Evolutionary conservation across 2,329 filamentous ascomycete species (phyloP).

Genomic region (Phaeosphaeria sp.): DNA sequence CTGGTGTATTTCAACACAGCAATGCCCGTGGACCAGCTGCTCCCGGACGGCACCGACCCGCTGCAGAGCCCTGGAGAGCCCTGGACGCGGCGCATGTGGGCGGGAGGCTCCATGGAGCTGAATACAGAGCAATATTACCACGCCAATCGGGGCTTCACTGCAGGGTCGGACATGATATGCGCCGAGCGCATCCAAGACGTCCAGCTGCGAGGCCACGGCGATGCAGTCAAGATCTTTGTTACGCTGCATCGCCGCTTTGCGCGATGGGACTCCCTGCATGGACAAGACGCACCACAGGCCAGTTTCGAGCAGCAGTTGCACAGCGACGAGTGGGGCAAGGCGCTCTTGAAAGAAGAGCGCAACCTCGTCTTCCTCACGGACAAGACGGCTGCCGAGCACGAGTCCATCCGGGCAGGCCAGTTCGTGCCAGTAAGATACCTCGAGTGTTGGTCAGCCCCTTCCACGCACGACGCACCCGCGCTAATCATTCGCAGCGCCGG

Average conservation of each 20-base stretch:
- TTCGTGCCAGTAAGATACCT: slow-evolving; percentile 46
- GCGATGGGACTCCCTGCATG: background rate
- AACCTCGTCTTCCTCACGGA: slow-evolving; percentile 69
- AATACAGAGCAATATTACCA: slow-evolving; percentile 15
- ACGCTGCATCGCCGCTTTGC: slow-evolving; percentile 62
- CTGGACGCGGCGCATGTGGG: slow-evolving; percentile 85
- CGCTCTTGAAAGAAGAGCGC: slow-evolving; percentile 63
- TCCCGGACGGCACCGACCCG: slow-evolving; percentile 84
- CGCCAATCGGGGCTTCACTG: slow-evolving; percentile 10
- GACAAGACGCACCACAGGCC: background rate
- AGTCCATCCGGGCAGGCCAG: slow-evolving; percentile 33
- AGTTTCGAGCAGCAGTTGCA: slow-evolving; percentile 11
- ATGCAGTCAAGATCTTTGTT: slow-evolving; percentile 63
- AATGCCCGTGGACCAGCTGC: slow-evolving; percentile 65
- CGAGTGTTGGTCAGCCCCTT: slow-evolving; percentile 31
- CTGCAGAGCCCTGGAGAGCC: slow-evolving; percentile 75
- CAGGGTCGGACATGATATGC: slow-evolving; percentile 32
- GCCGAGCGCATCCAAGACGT: slow-evolving; percentile 56
- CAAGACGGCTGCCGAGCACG: slow-evolving; percentile 49
- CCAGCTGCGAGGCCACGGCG: slow-evolving; percentile 57
- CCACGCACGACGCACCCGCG: background rate
- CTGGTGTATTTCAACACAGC: slow-evolving; percentile 85
- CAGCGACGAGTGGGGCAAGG: slow-evolving; percentile 32
- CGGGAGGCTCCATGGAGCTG: slow-evolving; percentile 75
- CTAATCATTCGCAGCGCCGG: slow-evolving; percentile 51